Base-by-base conservation (phyloP, 495 filamentous ascomycete genomes). In the Podospora appendiculata region DNA sequence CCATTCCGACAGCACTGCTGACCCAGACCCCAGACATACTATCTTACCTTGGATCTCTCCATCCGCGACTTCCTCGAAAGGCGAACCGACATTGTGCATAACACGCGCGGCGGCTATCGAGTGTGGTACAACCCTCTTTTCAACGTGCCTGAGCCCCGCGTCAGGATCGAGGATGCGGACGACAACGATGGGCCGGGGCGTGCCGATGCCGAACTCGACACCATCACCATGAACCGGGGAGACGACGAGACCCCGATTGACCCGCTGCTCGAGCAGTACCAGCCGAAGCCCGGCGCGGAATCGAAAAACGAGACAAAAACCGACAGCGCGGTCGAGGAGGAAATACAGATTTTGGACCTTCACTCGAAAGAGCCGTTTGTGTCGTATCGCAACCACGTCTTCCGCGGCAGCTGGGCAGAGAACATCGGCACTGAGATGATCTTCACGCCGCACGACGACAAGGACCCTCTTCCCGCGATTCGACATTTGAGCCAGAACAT, bases 341-440 rank as follows among this genome's bases (percentile, higher is more conserved):
- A 66, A 60, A 81, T 96, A n/a, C 88, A 95, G 56, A 82, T 96
- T 43, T 74, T 90, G 13, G 89, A 86, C 41, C 77, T 95, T 4
- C 86, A 94, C 63, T 83, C 82, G 0, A 42, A 62, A 0, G 73
- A 87, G 54, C 90, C 90, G 0, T 66, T 94, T 33, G 70, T 93
- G 44, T 82, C 82, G 4, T 90, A 92, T 72, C 73, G 84, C 42
- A 85, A 84, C 44, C 79, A 81, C 47, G 69, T 90, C 35, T 90
- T 88, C 64, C 82, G 78, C 56, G 91, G 88, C 51, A 63, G 77
- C 32, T 96, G 90, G 90, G 76, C 77, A 33, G 75, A 84, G 43
- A 85, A 88, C 52, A 75, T 92, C 3, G 90, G 90, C 34, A 93
- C 89, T 0, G 88, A 94, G 45, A 62, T 95, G 55, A 74, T 90